Base-by-base conservation (phyloP, 2,329 filamentous ascomycete species). In the Cryphonectria radicalis region DNA sequence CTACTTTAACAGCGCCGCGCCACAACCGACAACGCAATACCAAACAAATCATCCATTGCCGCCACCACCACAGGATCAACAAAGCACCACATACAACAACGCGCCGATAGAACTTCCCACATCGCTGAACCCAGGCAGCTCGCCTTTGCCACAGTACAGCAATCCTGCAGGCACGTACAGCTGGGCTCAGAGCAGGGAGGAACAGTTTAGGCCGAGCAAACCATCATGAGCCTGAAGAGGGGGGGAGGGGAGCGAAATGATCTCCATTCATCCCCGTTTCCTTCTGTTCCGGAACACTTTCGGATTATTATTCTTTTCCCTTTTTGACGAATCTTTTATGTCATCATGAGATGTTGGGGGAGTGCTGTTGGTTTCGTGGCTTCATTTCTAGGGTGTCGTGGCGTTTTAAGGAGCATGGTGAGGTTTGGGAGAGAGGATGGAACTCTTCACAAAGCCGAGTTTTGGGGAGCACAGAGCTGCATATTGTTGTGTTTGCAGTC, bases 21-120 rank as follows among this genome's bases (percentile, higher is more conserved):
- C 74, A 55, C 72, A 67, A 42, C 57, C 37, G n/a, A 68, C 72
- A 57, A 69, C 64, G 46, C 46, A 50, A n/a, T n/a, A 50, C 57
- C 73, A 60, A 32, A 22, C 37, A 19, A 60, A 55, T 40, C 62
- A 63, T 57, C 69, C 46, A 57, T 73, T 65, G 53, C 69, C 50
- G 46, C 74, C 63, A 62, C 71, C 55, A 35, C 68, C 19, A n/a
- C 46, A 50, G 10, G 19, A 40, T 3, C 60, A 46, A 64, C 37
- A 28, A 13, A 59, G 17, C 57, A 25, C 63, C 25, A 14, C n/a
- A 4, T 60, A 71, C 1, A 19, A 71, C 1, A 19, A 69, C n/a
- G 64, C 75, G 14, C 77, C 78, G 0, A 79, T 78, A 0, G 83
- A 84, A 72, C 74, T 84, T 1, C 79, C 82, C 4, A 73, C 77